Conservation (phyloP, 1,139 yeast species). For the Saccharomyces hybrid region DNA sequence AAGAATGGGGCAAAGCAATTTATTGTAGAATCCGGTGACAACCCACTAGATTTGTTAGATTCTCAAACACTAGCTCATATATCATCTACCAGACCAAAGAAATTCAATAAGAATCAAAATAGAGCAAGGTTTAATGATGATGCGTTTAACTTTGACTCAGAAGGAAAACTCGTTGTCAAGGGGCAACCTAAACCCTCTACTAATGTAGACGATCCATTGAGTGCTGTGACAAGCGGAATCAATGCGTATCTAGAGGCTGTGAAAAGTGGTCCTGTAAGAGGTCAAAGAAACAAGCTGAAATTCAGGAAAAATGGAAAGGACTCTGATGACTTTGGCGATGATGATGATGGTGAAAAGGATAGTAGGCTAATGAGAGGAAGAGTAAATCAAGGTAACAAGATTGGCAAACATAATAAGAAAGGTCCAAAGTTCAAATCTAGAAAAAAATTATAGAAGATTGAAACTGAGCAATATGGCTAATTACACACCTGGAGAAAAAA, state of each 20-base stretch:
- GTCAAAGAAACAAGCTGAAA: constrained; percentile 84
- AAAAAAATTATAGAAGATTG: constrained; percentile 24
- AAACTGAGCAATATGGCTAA: constrained; percentile 3
- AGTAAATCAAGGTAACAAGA: constrained; percentile 15
- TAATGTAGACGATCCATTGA: constrained; percentile 45
- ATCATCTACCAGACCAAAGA: constrained; percentile 74
- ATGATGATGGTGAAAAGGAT: constrained; percentile 30
- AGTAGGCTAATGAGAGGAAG: constrained; percentile 13
- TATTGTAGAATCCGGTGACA: constrained; percentile 71
- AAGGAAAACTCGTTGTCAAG: constrained; percentile 50
- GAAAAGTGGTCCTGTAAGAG: constrained; percentile 85
- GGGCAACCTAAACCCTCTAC: constrained; percentile 25
- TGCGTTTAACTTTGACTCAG: constrained; percentile 45
- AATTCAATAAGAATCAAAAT: constrained; percentile 43
- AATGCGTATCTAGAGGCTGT: constrained; percentile 93
- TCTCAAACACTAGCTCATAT: constrained; percentile 78
- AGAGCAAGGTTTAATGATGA: constrained; percentile 39
- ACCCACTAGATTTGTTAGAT: constrained; percentile 85
- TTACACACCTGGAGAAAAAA: neutral
- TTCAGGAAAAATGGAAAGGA: constrained; percentile 58
- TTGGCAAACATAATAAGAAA: constrained; percentile 24
- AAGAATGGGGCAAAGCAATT: constrained; percentile 42
- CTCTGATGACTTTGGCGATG: constrained; percentile 51
- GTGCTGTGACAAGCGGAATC: constrained; percentile 47
- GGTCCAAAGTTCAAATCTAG: constrained; percentile 28